Conservation (phyloP, 768 basidiomycete species). For the Cystofilobasidium macerans region DNA sequence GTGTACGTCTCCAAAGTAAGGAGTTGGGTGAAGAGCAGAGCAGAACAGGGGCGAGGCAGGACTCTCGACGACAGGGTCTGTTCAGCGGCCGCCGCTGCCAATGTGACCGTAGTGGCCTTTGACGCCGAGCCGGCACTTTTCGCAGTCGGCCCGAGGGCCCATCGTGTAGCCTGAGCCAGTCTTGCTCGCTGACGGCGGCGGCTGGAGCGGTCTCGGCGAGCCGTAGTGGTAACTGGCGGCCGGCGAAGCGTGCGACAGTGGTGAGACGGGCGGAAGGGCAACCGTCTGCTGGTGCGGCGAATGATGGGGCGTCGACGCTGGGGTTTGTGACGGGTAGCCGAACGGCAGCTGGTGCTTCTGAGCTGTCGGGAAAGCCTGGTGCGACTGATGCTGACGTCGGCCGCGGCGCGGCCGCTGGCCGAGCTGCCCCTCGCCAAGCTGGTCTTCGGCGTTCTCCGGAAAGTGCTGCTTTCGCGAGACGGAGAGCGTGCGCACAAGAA, state of each 20-base stretch:
- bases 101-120: constrained; percentile 24
- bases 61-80: too few species aligned
- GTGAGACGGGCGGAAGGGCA: constrained; percentile 5
- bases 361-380: background rate
- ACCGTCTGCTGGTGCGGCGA: constrained; percentile 11
- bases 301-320: constrained; percentile 18
- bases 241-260: background rate
- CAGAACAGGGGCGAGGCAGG: too few species aligned
- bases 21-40: too few species aligned
- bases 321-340: constrained; percentile 8
- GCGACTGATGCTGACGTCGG: too few species aligned
- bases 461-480: background rate
- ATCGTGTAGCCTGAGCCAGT: constrained; percentile 19
- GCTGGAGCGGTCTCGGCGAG: constrained; percentile 6
- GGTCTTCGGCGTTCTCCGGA: too few species aligned
- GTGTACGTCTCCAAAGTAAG: too few species aligned
- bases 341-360: background rate
- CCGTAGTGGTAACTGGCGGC: background rate
- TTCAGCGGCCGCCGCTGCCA: too few species aligned
- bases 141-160: constrained; percentile 27
- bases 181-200: background rate
- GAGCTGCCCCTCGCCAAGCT: too few species aligned
- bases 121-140: constrained; percentile 21
- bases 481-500: too few species aligned
- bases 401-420: too few species aligned